Percentiles rank a stretch among this genome's conserved stretches.
Conservation (phyloP, 805 yeast genomes). For the Yamadazyma kitorensis region DNA sequence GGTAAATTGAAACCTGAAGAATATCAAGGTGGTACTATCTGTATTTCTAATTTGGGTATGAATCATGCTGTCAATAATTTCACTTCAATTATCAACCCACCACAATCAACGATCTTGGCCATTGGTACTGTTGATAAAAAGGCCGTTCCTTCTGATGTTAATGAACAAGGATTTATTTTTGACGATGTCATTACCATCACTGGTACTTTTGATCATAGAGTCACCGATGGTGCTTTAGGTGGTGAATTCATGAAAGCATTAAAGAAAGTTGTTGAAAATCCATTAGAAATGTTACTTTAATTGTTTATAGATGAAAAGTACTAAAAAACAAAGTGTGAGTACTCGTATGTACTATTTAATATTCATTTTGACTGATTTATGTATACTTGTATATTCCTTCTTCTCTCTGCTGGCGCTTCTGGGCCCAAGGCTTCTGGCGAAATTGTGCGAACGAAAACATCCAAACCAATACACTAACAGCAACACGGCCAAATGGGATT, state of each 20-base stretch:
- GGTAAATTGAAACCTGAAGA: constrained; percentile 94
- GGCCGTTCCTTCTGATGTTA: constrained; percentile 88
- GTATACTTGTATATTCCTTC: no score
- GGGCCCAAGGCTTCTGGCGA: no score
- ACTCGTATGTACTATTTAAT: no score
- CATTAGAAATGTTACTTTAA: constrained; percentile 86
- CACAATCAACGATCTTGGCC: constrained; percentile 92
- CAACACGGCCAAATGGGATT: no score
- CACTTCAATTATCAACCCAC: constrained; percentile 98
- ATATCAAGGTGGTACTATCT: constrained; percentile 98
- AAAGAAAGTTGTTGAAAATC: constrained; percentile 91
- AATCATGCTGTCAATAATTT: constrained; percentile 88
- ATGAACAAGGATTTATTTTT: constrained; percentile 88
- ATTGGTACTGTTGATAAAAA: constrained; percentile 89
- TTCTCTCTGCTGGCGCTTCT: no score
- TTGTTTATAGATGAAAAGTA: background rate
- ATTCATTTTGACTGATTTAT: no score
- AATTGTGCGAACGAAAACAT: no score
- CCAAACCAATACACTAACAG: no score
- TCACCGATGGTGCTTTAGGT: constrained; percentile 95
- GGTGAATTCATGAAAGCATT: constrained; percentile 95
- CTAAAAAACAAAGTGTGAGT: no score
- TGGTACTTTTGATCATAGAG: constrained; percentile 97
- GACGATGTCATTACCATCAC: constrained; percentile 90
- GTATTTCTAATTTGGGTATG: constrained; percentile 99